phyloP scores from a whole-genome alignment of 208 protist species.

The Leptomonas seymouri region DNA sequence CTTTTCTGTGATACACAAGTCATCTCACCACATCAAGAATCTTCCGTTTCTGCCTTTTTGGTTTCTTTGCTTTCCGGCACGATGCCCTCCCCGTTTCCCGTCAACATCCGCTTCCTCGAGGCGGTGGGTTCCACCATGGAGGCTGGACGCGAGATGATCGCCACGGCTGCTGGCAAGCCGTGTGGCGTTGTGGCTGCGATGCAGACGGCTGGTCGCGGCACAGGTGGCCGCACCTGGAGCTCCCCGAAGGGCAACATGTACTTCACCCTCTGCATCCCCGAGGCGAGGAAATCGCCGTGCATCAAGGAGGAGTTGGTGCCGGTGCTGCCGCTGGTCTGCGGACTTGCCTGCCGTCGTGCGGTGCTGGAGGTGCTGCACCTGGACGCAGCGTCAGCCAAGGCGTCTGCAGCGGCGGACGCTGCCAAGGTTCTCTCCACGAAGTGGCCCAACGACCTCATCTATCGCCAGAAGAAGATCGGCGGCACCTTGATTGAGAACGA shows the following conservation, averaged over 20 bases:
- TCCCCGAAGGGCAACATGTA: constrained; percentile 82
- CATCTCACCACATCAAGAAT: too few relatives aligned
- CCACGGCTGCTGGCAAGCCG: constrained; percentile 19
- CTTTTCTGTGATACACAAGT: too few relatives aligned
- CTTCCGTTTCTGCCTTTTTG: too few relatives aligned
- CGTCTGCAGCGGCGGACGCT: constrained; percentile 1
- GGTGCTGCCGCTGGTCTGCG: constrained; percentile 61
- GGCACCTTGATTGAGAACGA: constrained; percentile 62
- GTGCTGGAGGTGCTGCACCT: constrained; percentile 37
- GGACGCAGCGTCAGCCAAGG: constrained; percentile 13
- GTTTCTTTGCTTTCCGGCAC: neutral
- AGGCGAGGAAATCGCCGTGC: constrained; percentile 7
- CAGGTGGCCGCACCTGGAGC: constrained; percentile 54
- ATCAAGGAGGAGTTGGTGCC: constrained; percentile 40
- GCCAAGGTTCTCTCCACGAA: constrained; percentile 43
- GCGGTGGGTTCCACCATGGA: constrained; percentile 71
- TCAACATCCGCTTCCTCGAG: constrained; percentile 47
- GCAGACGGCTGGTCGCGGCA: constrained; percentile 62
- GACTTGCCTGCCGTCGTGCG: constrained; percentile 52
- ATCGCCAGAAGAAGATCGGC: constrained; percentile 60
- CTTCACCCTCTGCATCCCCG: constrained; percentile 66
- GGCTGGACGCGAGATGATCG: constrained; percentile 44
- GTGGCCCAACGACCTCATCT: constrained; percentile 87
- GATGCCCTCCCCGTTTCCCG: constrained; percentile 13
- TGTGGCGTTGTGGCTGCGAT: constrained; percentile 58